Evolutionary conservation across 768 basidiomycete genomes (phyloP), one percentile per base, ranked within the genome.

Genomic region (Xerocomus brunneocitrinus): DNA sequence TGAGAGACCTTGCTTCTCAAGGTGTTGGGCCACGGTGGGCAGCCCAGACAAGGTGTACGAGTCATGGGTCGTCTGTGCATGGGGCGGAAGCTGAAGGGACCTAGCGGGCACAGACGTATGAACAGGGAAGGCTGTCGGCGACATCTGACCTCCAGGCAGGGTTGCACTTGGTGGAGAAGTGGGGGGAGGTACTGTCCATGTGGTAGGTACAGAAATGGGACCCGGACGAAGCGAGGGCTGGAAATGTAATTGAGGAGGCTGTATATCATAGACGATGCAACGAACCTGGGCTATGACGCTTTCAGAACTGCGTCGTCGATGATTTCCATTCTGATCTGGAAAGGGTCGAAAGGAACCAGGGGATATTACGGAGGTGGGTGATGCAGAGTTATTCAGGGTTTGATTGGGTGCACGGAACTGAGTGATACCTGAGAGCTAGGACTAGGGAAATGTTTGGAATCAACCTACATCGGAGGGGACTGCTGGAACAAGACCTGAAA

Each of bases 291-390:
- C 19, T n/a, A 56, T 43, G 3, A 43, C 5, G 5, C 54, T 19
- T 43, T 60, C 67, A 3, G 67, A 64, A 46, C 54, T 55, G 39
- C 49, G 55, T 24, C 62, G 56, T 41, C 49, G 54, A 34, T 52
- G 39, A 28, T 24, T 35, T 25, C 32, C 46, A 12, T 30, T 47
- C 30, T 58, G 63, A 38, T 58, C 49, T 12, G 31, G 32, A 22
- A 43, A 31, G 9, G 46, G 35, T 19, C 41, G 58, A 43, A 40
- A 43, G 28, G 51, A 35, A 34, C n/a, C 34, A 24, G 60, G 24
- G 3, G 47, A 30, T 5, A 49, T 39, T 4, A 34, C 43, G 28
- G 61, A 52, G 4, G 52, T 41, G 5, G 59, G 54, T 1, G 53
- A 55, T 34, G 56, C 10, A 12, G 52, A 27, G n/a, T 31, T 48